Conservation (phyloP, 129 eudicot species). For the Scalesia atractyloides region DNA sequence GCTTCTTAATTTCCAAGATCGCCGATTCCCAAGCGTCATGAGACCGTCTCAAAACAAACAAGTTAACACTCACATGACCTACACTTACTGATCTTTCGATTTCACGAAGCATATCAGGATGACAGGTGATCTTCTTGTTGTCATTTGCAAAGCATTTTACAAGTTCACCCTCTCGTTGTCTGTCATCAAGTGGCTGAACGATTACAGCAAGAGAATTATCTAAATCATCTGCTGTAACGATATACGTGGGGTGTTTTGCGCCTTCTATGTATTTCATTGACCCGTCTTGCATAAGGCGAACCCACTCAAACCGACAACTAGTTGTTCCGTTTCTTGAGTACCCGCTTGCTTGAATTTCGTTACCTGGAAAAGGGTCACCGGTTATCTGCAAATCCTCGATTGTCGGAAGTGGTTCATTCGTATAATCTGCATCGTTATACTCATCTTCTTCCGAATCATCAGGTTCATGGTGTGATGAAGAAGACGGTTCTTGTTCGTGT, state of each 20-base stretch:
- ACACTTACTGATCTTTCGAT: slow-evolving; percentile 18
- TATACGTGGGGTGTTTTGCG: slow-evolving; percentile 44
- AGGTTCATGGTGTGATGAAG: slow-evolving; percentile 28
- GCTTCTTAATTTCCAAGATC: slow-evolving; percentile 31
- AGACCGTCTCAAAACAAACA: slow-evolving; percentile 23
- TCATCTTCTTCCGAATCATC: slow-evolving; percentile 35
- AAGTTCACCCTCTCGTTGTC: slow-evolving; percentile 41
- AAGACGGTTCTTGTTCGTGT: slow-evolving; percentile 26
- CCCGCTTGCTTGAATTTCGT: slow-evolving; percentile 52
- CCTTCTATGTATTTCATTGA: slow-evolving; percentile 50
- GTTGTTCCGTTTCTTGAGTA: slow-evolving; percentile 48
- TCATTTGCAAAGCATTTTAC: slow-evolving; percentile 43
- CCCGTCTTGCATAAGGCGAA: slow-evolving; percentile 53
- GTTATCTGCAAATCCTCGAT: slow-evolving; percentile 48
- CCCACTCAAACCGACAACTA: slow-evolving; percentile 55
- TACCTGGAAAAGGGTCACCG: slow-evolving; percentile 58
- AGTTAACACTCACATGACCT: slow-evolving; percentile 24
- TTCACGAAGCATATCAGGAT: slow-evolving; percentile 38
- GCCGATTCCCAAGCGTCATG: not conserved
- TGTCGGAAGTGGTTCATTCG: slow-evolving; percentile 37
- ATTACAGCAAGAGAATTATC: slow-evolving; percentile 50
- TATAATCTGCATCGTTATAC: slow-evolving; percentile 11
- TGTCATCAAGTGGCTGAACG: slow-evolving; percentile 54
- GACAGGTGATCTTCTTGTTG: slow-evolving; percentile 46
- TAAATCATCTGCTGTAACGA: slow-evolving; percentile 47